Evolutionary conservation across 805 yeast species (phyloP), one percentile per base, ranked within the genome.

Genomic region (Pichia exigua): DNA sequence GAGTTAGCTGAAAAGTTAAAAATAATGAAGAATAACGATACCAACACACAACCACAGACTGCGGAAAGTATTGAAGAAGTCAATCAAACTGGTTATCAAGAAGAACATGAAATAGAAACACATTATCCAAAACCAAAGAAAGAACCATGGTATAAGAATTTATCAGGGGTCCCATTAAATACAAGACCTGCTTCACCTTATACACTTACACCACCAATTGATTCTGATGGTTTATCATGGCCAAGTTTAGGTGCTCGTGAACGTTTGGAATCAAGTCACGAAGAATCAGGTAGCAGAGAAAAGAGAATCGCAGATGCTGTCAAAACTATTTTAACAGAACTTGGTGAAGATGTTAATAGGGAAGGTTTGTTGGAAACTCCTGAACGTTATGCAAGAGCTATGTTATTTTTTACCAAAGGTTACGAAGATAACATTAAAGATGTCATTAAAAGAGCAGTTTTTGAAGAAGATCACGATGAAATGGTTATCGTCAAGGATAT

Each of bases 401-500:
- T 94, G 95, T 75, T 94, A 44, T 92, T 75, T 63, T 89, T 94
- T 74, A 94, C 99, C 21, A 88, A 89, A 65, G 99, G 99, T 22
- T 94, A 94, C 65, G 96, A 92, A 69, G 96, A 91, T 59, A 91
- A 90, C 66, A 85, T 94, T 54, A 77, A 87, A 56, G 96, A 88
- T 64, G 96, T 90, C 27, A 86, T 94, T 63, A 92, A 94, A 61
- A 77, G 91, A 54, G 99, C 99, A 0, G 95, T 94, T 8, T 94
- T 94, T 61, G 97, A 94, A 66, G 98, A 94, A 66, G 96, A 94
- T 65, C 99, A 94, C 65, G 98, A 94, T 67, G 99, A 94, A 65
- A 94, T 94, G 98, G 98, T 94, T 46, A 91, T 94, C 57, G 99
- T 94, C 26, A 79, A 92, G 64, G 97, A 94, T 68, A 94, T 94